A percentile compares a stretch with the other conserved stretches of the same genome.
These are phyloP conservation scores for Ascochyta viciae-villosae DNA, from an alignment of 2,329 filamentous ascomycete species.

Conservation along the genomic window DNA sequence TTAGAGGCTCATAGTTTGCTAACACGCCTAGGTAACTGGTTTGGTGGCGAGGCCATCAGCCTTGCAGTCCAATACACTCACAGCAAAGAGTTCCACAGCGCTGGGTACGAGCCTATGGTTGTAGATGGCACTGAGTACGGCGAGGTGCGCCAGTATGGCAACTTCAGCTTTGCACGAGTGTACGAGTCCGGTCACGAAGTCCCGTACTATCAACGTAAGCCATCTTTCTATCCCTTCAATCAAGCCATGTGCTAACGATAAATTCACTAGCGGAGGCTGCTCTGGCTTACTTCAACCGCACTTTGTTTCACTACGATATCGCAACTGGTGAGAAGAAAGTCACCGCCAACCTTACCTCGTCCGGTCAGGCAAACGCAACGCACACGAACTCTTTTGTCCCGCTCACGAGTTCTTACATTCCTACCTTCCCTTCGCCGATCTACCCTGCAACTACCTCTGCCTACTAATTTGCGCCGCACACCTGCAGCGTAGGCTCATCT, in stretches of 20 bases:
- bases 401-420: slow-evolving; percentile 30
- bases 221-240: no score
- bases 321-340: slow-evolving; percentile 45
- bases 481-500: not conserved
- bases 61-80: slow-evolving; percentile 61
- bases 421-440: slow-evolving; percentile 21
- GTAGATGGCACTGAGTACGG: slow-evolving; percentile 69
- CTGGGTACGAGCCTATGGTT: slow-evolving; percentile 74
- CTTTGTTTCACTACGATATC: slow-evolving; percentile 46
- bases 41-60: slow-evolving; percentile 75
- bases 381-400: slow-evolving; percentile 50
- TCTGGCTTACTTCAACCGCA: slow-evolving; percentile 48
- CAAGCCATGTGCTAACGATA: not conserved
- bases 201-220: slow-evolving; percentile 52
- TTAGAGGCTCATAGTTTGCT: not conserved
- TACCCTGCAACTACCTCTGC: slow-evolving; percentile 19
- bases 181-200: slow-evolving; percentile 62
- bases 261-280: slow-evolving; percentile 32
- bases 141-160: slow-evolving; percentile 76
- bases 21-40: slow-evolving; percentile 44
- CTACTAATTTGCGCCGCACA: slow-evolving; percentile 5
- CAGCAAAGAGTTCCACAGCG: slow-evolving; percentile 62
- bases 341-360: slow-evolving; percentile 43
- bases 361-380: slow-evolving; percentile 47
- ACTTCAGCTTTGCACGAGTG: slow-evolving; percentile 61